Evolutionary conservation across 352 stramenopile species (phyloP).

Genomic region (Globisporangium megalacanthum): DNA sequence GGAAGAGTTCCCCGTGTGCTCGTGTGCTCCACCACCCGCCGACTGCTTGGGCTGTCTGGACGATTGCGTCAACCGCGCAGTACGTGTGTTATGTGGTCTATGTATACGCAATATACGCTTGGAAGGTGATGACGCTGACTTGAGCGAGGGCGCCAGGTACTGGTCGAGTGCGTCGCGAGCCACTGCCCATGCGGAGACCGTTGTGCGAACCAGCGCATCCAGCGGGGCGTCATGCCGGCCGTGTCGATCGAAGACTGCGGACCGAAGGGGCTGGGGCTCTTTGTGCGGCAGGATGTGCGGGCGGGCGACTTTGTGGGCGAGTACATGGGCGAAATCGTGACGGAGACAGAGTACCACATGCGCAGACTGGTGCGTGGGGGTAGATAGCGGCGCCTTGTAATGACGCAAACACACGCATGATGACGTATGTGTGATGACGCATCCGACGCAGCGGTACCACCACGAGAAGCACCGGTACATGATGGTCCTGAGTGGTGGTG

Average conservation of each 20-base stretch:
- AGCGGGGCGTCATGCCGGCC: conserved; percentile 48
- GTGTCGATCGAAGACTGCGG: conserved; percentile 49
- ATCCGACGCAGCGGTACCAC: conserved; percentile 60
- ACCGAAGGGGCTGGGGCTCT: conserved; percentile 59
- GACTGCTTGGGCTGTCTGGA: conserved; percentile 54
- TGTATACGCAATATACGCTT: background rate
- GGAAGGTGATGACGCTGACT: background rate
- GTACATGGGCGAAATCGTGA: conserved; percentile 84
- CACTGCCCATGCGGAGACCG: conserved; percentile 57
- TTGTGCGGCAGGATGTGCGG: conserved; percentile 39
- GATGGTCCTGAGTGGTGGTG: conserved; percentile 77
- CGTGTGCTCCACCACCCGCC: conserved; percentile 31
- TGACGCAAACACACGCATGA: background rate
- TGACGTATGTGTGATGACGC: background rate
- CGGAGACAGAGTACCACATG: conserved; percentile 78
- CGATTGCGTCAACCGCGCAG: conserved; percentile 71
- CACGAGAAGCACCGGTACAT: conserved; percentile 82
- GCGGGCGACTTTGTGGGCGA: conserved; percentile 66
- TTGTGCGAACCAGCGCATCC: conserved; percentile 77
- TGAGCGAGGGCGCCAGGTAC: conserved; percentile 21
- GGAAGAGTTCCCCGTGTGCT: conserved; percentile 69
- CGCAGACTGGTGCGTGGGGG: conserved; percentile 55
- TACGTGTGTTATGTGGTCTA: conserved; percentile 12
- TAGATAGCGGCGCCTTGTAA: background rate
- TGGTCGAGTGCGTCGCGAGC: conserved; percentile 60